Evolutionary conservation across 805 yeast species (phyloP).

Genomic region (Kluyveromyces aestuarii): DNA sequence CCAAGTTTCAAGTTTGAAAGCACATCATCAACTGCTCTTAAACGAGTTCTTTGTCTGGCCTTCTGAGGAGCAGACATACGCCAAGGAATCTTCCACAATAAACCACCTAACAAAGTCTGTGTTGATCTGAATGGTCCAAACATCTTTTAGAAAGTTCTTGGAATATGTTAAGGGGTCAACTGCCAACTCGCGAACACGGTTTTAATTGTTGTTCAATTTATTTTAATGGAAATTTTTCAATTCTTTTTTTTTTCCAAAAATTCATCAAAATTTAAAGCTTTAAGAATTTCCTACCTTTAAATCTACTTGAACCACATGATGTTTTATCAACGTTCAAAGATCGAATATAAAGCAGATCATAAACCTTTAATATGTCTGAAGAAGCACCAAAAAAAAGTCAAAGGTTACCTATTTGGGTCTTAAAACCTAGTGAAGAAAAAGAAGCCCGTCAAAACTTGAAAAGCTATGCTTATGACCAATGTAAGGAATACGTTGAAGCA

Average conservation of each 20-base stretch:
- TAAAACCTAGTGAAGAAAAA: slow-evolving; percentile 70
- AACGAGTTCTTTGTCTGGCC: slow-evolving; percentile 72
- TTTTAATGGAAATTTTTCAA: not conserved
- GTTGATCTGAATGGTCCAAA: slow-evolving; percentile 27
- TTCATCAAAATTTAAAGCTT: not conserved
- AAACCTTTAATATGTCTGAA: not conserved
- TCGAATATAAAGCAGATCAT: not conserved
- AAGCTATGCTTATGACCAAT: slow-evolving; percentile 50
- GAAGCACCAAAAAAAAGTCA: slow-evolving; percentile 14
- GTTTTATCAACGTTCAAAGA: not conserved
- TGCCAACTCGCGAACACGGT: not conserved
- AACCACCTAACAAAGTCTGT: slow-evolving; percentile 22
- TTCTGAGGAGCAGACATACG: slow-evolving; percentile 75
- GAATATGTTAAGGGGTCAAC: not conserved
- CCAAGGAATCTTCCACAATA: slow-evolving; percentile 59
- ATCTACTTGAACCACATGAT: too few species aligned
- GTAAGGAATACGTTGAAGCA: slow-evolving; percentile 61
- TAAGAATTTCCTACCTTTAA: too few species aligned
- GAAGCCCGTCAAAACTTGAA: slow-evolving; percentile 65
- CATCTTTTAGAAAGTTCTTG: slow-evolving; percentile 8
- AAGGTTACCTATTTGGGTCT: slow-evolving; percentile 61
- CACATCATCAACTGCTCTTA: slow-evolving; percentile 73
- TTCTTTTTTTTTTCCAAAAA: too few species aligned
- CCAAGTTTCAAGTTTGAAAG: slow-evolving; percentile 37
- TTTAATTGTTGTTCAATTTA: too few species aligned